Base-by-base conservation (phyloP, 176 grass and related monocot genomes). In the Saccharum spontaneum region DNA sequence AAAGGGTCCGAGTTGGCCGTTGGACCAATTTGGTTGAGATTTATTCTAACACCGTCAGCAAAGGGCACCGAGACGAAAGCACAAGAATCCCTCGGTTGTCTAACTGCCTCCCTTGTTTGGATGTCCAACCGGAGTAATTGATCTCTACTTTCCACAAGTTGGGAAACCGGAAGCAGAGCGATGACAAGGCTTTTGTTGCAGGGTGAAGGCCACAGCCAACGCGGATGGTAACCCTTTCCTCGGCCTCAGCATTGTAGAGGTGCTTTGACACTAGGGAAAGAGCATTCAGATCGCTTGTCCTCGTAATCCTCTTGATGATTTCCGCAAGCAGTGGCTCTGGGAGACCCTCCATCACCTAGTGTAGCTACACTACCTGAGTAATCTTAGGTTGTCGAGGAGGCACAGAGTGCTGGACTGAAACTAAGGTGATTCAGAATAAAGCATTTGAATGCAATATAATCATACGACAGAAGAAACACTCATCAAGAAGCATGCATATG, bases 221-320 rank as follows among this genome's bases (percentile, higher is more conserved):
- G 9, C 46, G 59, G 52, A 96, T 72, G 69, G 48, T 82, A 40
- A 73, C 87, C 68, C 94, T 92, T 71, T 86, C 71, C 67, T 87
- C 87, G 6, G 79, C 71, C 33, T 94, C 91, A 4, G 82, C 31
- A 23, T 34, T 73, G 49, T 82, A 88, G 7, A 97, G 86, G 0
- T 84, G 65, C 73, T 84, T 94, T 20, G 89, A 88, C 11, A 83
- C 84, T 10, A 97, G 89, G 11, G 89, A 93, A 61, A 94, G 33
- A 39, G 94, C 90, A 68, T 88, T 94, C 24, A 67, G 85, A 82
- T 97, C 91, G 7, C 73, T 79, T 86, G 70, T 84, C 75, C 39
- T 82, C 4, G 62, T 44, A 41, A 94, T 55, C 81, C 87, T 94
- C 75, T 83, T 92, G 61, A 90, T 36, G 46, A 94, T 90, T 6